A percentile compares a stretch with the other conserved stretches of the same genome.
Conservation (phyloP, 371 early-diverging fungal species). For the Saksenaea oblongispora region DNA sequence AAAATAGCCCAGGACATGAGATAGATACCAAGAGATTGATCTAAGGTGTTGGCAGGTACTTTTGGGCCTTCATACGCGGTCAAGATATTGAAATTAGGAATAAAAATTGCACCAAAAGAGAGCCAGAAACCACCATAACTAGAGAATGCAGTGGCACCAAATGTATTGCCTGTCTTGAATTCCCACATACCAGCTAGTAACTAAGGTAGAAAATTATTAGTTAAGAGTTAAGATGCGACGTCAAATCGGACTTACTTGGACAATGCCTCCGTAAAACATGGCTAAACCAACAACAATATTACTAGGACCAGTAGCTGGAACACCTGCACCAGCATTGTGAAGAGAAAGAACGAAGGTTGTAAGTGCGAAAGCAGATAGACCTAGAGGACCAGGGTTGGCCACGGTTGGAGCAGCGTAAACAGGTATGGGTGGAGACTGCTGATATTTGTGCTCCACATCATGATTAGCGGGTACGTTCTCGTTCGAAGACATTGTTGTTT, state of each 20-base stretch:
- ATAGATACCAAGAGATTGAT: constrained; percentile 63
- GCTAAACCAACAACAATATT: constrained; percentile 64
- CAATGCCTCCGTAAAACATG: constrained; percentile 74
- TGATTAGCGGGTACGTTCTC: not conserved
- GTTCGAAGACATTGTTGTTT: not conserved
- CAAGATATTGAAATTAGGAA: constrained; percentile 54
- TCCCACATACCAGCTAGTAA: constrained; percentile 58
- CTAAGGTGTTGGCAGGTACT: constrained; percentile 28
- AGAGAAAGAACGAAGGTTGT: constrained; percentile 70
- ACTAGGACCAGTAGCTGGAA: constrained; percentile 50
- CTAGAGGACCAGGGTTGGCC: constrained; percentile 75
- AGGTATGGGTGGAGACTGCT: constrained; percentile 8
- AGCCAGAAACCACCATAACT: constrained; percentile 81
- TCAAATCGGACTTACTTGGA: constrained; percentile 45
- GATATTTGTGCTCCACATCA: constrained; percentile 7
- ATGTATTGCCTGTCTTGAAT: constrained; percentile 62
- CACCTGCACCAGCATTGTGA: constrained; percentile 68
- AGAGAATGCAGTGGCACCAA: constrained; percentile 83
- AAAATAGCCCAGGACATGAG: constrained; percentile 65
- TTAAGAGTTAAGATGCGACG: not conserved
- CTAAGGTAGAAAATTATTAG: constrained; percentile 20
- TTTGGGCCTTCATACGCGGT: constrained; percentile 42
- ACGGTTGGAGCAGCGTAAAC: constrained; percentile 28
- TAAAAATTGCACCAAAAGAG: constrained; percentile 60
- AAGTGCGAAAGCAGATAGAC: constrained; percentile 69